Evolutionary conservation across 257 asterid genomes (phyloP), one percentile per base, ranked within the genome.

Genomic region (Galeopsis tetrahit): DNA sequence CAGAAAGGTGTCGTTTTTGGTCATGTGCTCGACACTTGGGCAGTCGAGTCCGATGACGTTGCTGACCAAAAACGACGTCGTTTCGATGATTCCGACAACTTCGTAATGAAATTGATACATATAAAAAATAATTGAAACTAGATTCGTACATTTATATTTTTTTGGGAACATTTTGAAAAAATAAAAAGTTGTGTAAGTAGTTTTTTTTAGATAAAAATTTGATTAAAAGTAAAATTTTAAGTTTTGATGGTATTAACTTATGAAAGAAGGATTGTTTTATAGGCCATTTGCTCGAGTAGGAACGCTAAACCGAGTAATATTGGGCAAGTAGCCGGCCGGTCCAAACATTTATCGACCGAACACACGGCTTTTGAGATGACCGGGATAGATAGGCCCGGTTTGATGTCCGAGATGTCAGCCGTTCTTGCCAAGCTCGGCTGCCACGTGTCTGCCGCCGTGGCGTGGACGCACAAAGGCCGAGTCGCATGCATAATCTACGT

Each of bases 361-460:
- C 82, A 82, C 64, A 82, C 88, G 58, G 90, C 90, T 6, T 83
- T 94, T 15, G 98, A 94, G 84, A 89, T 94, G 89, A 89, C 95
- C 0, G 98, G 89, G 28, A 77, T 71, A 35, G 97, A 94, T 72
- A 69, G 91, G 66, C 97, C 98, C 0, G 98, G 98, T 1, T 61
- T 94, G 5, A 83, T 94, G 90, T 94, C 98, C 0, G 98, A 89
- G 68, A 91, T 94, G 73, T 84, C 96, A 0, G 97, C 96, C 0
- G 96, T 84, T 21, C 67, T 94, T n/a, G 83, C 93, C 5, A 95
- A 80, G 78, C 81, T 89, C 78, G 95, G 90, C 10, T 94, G 97
- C 89, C 94, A 83, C 35, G 76, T 94, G 46, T 77, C 90, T 0
- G 83, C 87, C 0, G 97, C 95, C 2, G 89, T 89, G 77, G 97